Evolutionary conservation across 352 stramenopile species (phyloP), one percentile per base, ranked within the genome.

Genomic region (Globisporangium spinosum): DNA sequence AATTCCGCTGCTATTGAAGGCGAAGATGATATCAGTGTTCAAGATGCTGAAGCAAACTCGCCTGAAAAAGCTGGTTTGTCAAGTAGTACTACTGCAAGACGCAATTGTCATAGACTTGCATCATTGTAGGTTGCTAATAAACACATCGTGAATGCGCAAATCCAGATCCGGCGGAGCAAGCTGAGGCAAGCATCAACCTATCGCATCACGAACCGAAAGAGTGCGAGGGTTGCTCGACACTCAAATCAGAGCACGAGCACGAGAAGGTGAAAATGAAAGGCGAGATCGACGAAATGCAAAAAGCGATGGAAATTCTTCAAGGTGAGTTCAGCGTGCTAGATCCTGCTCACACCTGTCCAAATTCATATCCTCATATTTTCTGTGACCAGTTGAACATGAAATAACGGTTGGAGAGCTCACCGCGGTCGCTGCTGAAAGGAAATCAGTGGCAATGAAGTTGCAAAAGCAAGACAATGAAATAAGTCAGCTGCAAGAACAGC

Each of bases 401-500:
- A 49, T 47, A 51, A 66, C 84, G 54, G 56, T 67, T 7, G 27
- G 15, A 22, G 72, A 78, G 8, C 64, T 83, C 38, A 25, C 49
- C 2, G 58, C 64, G 9, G 22, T 69, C 27, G 22, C 67, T 38
- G 12, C 35, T 8, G 58, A 67, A 29, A 62, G 23, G 20, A 67
- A 67, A 32, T 53, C 58, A 17, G 57, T 64, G 9, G 43, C 67
- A 15, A 23, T 77, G 61, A 61, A 58, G 20, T 57, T 83, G 4
- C 57, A 78, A 32, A 68, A 71, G 12, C 79, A 77, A 43, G 57
- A 83, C 6, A 35, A 61, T 1, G 68, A 77, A 60, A 85, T 90
- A 13, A 69, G 69, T 27, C 62, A 80, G 12, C 70, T 90, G 29
- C 69, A 72, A 32, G 34, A 75, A 62, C 58, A 73, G 43, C 70